phyloP scores from a whole-genome alignment of 1,284 basidiomycete species.

The Sporisorium iseilematis-ciliati region DNA sequence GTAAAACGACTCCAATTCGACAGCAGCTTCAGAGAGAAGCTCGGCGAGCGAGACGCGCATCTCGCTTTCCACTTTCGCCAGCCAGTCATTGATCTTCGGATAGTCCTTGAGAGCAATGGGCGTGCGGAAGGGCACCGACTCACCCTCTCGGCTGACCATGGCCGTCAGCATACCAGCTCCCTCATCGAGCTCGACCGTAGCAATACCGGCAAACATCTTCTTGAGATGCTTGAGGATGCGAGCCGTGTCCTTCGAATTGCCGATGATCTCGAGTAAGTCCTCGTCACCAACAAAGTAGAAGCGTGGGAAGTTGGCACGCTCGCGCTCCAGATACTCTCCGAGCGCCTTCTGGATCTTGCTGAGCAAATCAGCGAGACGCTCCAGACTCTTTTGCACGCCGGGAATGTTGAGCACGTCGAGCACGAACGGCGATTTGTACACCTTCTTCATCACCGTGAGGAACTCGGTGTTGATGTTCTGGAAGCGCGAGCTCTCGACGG shows the following conservation, averaged over 20 bases:
- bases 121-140: conserved; percentile 85
- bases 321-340: conserved; percentile 97
- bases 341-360: conserved; percentile 99
- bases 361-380: conserved; percentile 93
- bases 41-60: conserved; percentile 93
- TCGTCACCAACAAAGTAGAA: conserved; percentile 99
- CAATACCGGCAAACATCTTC: conserved; percentile 99
- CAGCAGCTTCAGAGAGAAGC: conserved; percentile 82
- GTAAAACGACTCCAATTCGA: conserved; percentile 84
- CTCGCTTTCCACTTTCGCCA: conserved; percentile 89
- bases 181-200: conserved; percentile 85
- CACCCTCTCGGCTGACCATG: conserved; percentile 79
- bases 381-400: conserved; percentile 94
- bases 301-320: conserved; percentile 90
- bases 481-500: conserved; percentile 95
- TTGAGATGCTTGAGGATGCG: conserved; percentile 98
- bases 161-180: conserved; percentile 70
- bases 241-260: conserved; percentile 97
- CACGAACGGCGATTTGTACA: conserved; percentile 98
- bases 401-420: conserved; percentile 96
- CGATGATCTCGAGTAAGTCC: conserved; percentile 97
- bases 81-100: conserved; percentile 99
- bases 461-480: conserved; percentile 99
- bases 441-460: conserved; percentile 98
- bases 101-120: conserved; percentile 90